Conservation (phyloP, 2,329 filamentous ascomycete genomes). For the Ceratocystis ficicola region DNA sequence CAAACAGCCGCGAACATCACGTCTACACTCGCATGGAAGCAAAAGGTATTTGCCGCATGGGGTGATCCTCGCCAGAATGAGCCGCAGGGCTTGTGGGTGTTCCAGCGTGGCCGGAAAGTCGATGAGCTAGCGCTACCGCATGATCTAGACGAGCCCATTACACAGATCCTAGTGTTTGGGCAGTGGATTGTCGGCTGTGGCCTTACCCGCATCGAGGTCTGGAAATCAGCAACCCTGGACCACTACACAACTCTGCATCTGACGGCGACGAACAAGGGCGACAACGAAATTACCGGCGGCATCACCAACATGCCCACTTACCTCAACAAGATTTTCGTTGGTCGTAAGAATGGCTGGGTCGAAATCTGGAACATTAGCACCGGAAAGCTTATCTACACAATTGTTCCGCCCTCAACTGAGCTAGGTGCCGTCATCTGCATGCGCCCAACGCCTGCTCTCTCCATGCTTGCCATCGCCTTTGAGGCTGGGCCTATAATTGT, state of each 20-base stretch:
- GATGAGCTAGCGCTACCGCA: constrained; percentile 58
- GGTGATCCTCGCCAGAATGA: constrained; percentile 46
- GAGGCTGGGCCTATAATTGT: constrained; percentile 65
- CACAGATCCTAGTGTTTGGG: constrained; percentile 70
- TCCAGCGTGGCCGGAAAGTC: constrained; percentile 78
- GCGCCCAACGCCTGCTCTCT: constrained; percentile 71
- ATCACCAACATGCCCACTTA: constrained; percentile 87
- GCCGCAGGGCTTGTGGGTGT: constrained; percentile 69
- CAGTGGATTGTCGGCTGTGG: constrained; percentile 81
- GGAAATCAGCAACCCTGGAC: constrained; percentile 71
- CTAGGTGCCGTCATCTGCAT: constrained; percentile 78
- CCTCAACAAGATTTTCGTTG: constrained; percentile 89
- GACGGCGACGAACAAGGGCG: constrained; percentile 42
- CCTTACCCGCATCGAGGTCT: constrained; percentile 67
- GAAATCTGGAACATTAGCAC: constrained; percentile 98
- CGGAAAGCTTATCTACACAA: constrained; percentile 79
- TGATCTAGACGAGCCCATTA: constrained; percentile 57
- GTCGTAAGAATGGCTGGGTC: constrained; percentile 72
- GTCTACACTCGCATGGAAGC: constrained; percentile 76
- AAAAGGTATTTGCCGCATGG: constrained; percentile 82
- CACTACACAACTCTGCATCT: constrained; percentile 78
- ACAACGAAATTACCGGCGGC: constrained; percentile 61
- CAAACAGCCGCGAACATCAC: constrained; percentile 80
- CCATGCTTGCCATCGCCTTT: constrained; percentile 79
- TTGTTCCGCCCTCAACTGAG: constrained; percentile 60